Evolutionary conservation across 345 rosid species (phyloP).

Genomic region (Populus davidiana): DNA sequence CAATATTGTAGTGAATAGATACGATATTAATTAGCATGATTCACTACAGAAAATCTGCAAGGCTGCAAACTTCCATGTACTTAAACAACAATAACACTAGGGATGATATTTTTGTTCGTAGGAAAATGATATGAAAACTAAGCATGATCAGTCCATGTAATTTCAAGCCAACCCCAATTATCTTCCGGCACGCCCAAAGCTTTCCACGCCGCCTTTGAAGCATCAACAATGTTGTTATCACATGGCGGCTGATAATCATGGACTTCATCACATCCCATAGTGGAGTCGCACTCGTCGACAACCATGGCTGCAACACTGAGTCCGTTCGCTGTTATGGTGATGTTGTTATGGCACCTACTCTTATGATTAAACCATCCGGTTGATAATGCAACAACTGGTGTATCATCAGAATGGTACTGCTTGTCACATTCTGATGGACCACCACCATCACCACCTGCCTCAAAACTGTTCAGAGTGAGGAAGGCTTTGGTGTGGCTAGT

Average conservation of each 20-base stretch:
- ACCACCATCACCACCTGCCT: constrained; percentile 13
- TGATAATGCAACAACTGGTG: constrained; percentile 1
- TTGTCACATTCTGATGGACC: constrained; percentile 15
- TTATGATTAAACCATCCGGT: constrained; percentile 11
- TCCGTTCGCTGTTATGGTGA: not conserved
- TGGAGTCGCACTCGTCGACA: constrained; percentile 12
- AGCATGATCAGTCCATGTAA: constrained; percentile 9
- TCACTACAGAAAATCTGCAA: no score
- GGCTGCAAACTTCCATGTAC: no score
- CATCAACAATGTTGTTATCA: constrained; percentile 15
- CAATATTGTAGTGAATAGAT: no score
- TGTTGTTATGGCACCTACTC: constrained; percentile 4
- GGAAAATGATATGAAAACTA: not conserved
- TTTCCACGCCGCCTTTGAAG: constrained; percentile 11
- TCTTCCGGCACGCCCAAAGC: constrained; percentile 6
- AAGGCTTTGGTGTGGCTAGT: constrained; percentile 17
- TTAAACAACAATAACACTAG: no score
- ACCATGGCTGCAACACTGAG: not conserved
- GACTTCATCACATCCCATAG: constrained; percentile 4
- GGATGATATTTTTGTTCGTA: no score
- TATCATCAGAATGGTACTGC: constrained; percentile 8
- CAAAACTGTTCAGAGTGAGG: constrained; percentile 13
- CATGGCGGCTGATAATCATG: constrained; percentile 19
- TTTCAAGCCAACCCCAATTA: constrained; percentile 5
- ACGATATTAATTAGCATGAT: no score